A percentile compares a stretch with the other conserved stretches of the same genome.
Evolutionary conservation across 163 green algal genomes (phyloP).

Genomic region (Botryococcus braunii): DNA sequence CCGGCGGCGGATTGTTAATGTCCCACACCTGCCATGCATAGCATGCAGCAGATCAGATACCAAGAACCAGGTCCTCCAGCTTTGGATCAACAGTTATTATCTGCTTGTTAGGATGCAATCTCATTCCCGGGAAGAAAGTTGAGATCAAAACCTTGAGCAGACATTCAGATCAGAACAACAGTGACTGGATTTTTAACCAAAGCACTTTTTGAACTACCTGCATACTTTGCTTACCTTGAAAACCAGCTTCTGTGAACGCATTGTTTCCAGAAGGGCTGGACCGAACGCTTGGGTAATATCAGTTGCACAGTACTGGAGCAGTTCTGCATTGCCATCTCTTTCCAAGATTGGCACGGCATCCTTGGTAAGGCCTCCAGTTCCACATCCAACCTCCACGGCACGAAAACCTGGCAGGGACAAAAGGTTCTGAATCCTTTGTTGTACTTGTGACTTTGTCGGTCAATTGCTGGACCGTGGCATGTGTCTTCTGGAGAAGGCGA

Average conservation of each 20-base stretch:
- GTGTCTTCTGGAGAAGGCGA: no score
- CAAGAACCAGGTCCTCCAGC: no score
- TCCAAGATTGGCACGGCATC: conserved; percentile 7
- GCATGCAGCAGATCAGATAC: no score
- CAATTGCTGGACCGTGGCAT: no score
- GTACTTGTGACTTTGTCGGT: not conserved
- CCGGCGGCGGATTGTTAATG: conserved; percentile 5
- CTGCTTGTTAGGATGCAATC: no score
- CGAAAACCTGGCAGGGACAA: conserved; percentile 1
- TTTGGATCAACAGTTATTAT: no score
- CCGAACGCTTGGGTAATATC: conserved; percentile 9
- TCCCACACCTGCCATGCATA: conserved; percentile 9
- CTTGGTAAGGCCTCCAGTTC: conserved; percentile 9
- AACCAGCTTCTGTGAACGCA: conserved; percentile 1
- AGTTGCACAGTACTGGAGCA: conserved; percentile 5
- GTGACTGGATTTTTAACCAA: no score
- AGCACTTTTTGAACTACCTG: no score
- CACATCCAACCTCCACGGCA: conserved; percentile 1
- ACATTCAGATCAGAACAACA: no score
- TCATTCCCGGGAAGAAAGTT: no score
- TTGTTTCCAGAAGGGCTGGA: not conserved
- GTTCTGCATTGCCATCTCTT: conserved; percentile 1
- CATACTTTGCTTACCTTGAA: conserved; percentile 12
- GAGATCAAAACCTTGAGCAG: no score
- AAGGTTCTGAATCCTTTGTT: no score